Conservation (phyloP, 768 basidiomycete genomes). For the Postia placenta region DNA sequence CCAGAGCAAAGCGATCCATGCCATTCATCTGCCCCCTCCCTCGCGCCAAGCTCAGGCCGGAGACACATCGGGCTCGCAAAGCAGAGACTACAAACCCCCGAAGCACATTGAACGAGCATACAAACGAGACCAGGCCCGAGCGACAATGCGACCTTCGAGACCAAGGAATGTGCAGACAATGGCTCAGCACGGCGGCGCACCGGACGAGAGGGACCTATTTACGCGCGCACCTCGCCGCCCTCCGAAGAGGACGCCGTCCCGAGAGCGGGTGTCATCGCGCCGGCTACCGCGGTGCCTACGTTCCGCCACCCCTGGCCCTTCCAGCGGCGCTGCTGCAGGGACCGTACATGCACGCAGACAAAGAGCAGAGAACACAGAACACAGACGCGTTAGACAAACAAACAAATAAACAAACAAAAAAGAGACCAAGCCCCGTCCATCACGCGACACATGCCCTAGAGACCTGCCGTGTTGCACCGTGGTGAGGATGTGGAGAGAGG, state of each 20-base stretch:
- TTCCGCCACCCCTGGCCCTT: neutral
- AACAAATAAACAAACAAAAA: neutral
- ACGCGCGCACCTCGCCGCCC: neutral
- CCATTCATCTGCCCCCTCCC: neutral
- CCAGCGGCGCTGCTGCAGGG: neutral
- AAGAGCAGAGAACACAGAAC: neutral
- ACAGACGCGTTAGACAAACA: neutral
- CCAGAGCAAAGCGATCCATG: neutral
- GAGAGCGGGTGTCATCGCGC: slow-evolving; percentile 1
- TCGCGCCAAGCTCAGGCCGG: neutral
- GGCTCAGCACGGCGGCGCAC: neutral
- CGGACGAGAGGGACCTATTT: neutral
- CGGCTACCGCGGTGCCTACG: neutral
- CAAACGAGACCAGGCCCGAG: neutral
- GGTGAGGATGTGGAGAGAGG: neutral
- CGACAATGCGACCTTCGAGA: neutral
- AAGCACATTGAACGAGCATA: neutral
- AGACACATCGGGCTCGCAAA: neutral
- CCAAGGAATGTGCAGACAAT: neutral
- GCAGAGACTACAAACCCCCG: neutral
- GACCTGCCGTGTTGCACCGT: neutral
- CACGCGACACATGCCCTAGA: neutral
- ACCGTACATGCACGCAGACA: neutral
- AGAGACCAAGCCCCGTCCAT: neutral
- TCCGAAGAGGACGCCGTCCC: neutral